Base-by-base conservation (phyloP, 345 rosid species). In the Durio zibethinus region DNA sequence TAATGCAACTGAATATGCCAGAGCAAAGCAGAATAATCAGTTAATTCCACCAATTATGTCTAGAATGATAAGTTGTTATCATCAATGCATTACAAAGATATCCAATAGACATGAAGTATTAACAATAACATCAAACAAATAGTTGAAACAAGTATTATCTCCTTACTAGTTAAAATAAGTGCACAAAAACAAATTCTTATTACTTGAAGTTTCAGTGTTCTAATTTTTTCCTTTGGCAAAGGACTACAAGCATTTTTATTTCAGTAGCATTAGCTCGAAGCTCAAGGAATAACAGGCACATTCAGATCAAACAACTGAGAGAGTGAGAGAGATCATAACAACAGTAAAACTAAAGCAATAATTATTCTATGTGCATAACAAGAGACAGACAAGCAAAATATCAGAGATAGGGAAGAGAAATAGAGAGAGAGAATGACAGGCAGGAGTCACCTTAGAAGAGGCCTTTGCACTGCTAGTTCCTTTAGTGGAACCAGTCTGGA, bases 391-490 rank as follows among this genome's bases (percentile, higher is more conserved):
- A 36, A 65, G 27, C 47, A 65, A 36, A 65, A 36, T 36, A 65
- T 65, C 20, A 4, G 31, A 53, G 64, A 23, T 21, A 16, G 36
- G 8, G 11, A 7, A 25, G 40, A 42, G 7, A 43, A 29, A 45
- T 6, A 21, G 6, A 48, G 72, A 62, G 72, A 62, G 42, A 47
- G 47, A 61, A 20, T 29, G 48, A 33, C 48, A 75, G 35, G 64
- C 56, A 82, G 73, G 75, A 10, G 75, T 88, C 84, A 97, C 98
- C 98, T 90, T 97, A 16, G 98, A 91, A 80, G 92, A 87, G 77
- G 93, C 89, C 87, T 88, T 97, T 71, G 88, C 62, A 69, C 97
- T 85, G 77, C 93, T 81, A 48, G 85, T 73, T 79, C 90, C 98
- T 84, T 91, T 94, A 23, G 86, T 65, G 23, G 96, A 90, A 82